Conservation (phyloP, 257 asterid genomes). For the Galeopsis tetrahit region DNA sequence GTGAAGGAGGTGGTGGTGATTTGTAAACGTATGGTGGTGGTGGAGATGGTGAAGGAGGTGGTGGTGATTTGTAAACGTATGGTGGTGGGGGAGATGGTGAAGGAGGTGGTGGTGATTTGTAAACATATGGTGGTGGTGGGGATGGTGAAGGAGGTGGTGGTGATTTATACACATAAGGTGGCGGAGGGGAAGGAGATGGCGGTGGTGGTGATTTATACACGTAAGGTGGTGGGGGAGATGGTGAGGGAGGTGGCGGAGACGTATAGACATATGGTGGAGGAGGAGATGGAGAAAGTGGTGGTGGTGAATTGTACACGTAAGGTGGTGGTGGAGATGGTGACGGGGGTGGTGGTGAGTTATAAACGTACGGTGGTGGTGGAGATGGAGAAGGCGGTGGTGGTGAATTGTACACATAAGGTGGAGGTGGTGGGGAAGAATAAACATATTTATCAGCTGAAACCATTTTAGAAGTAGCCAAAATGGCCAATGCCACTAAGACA, state of each 20-base stretch:
- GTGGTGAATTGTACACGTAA: neutral
- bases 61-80: neutral
- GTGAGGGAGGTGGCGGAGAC: constrained; percentile 12
- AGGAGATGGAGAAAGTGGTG: constrained; percentile 2
- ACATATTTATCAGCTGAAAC: constrained; percentile 59
- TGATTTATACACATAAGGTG: neutral
- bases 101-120: constrained; percentile 1
- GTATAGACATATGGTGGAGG: constrained; percentile 14
- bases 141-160: neutral
- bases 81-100: neutral
- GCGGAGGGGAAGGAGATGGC: neutral
- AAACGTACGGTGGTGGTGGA: neutral
- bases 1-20: constrained; percentile 2
- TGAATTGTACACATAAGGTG: neutral
- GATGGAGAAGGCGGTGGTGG: neutral
- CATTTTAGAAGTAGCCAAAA: constrained; percentile 42
- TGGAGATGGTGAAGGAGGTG: neutral
- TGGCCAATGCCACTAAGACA: constrained; percentile 51
- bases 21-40: constrained; percentile 1
- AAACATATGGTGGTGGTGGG: neutral
- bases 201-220: neutral
- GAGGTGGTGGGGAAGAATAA: constrained; percentile 41
- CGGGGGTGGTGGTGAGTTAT: constrained; percentile 7
- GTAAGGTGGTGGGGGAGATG: constrained; percentile 1
- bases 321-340: neutral